Evolutionary conservation across 768 basidiomycete species (phyloP), one percentile per base, ranked within the genome.

Genomic region (Chalciporus piperatus): DNA sequence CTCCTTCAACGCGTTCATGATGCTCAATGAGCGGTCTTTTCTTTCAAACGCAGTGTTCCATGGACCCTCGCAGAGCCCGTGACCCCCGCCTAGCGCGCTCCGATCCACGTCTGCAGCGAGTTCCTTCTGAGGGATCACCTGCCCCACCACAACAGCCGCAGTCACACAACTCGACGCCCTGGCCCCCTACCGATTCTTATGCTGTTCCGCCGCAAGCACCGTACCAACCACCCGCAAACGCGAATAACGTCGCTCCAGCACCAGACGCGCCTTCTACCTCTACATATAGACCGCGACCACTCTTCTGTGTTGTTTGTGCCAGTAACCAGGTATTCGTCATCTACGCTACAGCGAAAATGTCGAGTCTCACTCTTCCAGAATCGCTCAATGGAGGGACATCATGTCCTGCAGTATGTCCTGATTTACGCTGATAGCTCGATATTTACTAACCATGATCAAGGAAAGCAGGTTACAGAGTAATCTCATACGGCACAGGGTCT

Each of bases 301-400:
- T 97, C 41, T 98, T 98, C 73, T 98, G 97, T 65, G 92, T 99
- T 9, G 97, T 98, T 28, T 99, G 97, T 66, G 96, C 97, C n/a
- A 98, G 93, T 65, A 99, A 99, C 65, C 92, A 98, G 76, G 95
- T 90, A 68, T 52, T 38, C 56, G 45, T 41, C 43, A n/a, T 45
- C 41, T 23, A 45, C 6, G 17, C 16, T 7, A 37, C 17, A 19
- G 45, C 19, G 14, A 42, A 41, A 20, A 19, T n/a, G 43, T 52
- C 50, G 28, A 25, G 41, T 52, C 56, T 63, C 35, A 59, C 60
- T 42, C 51, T 25, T 47, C 30, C 59, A 97, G 94, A 97, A 97
- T 66, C 86, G 95, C 43, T 96, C 94, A 1, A 99, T 99, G 97
- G 97, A 98, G 72, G 97, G 92, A 0, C 97, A 99, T 64, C 80